Base-by-base conservation (phyloP, 225 moss, liverwort and hornwort genomes). In the Anthoceros angustus region DNA sequence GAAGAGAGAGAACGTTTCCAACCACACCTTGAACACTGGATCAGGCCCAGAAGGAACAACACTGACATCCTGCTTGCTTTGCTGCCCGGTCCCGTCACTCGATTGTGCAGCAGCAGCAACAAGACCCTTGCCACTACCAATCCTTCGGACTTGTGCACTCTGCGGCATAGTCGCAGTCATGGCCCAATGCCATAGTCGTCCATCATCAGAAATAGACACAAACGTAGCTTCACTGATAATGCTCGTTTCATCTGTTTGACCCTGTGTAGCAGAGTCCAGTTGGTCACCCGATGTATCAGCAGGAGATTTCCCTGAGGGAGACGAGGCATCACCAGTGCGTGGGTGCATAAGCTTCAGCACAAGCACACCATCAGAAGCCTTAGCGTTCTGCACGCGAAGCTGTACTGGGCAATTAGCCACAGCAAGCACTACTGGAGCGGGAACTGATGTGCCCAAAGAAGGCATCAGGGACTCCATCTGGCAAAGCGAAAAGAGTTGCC, bases 101-200 rank as follows among this genome's bases (percentile, higher is more conserved):
- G 75, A 12, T 40, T 60, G 76, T 42, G 74, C 73, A 18, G 79
- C 79, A 64, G 74, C 72, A 14, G 79, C 81, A 64, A 72, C 72
- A 2, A 68, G 72, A 64, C 46, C 42, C n/a, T 24, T 76, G 39
- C 66, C 21, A 55, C 64, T 72, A 63, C 65, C 66, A 42, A 23
- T 24, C 42, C 42, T 70, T 73, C 66, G 70, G 38, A 62, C 50
- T 67, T 46, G 12, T 62, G 42, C 21, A 43, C 15, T 55, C 66
- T 49, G 55, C 61, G 62, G 40, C 26, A 64, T 62, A 32, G 85
- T 83, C 66, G 85, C 83, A 70, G 66, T 76, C 67, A 91, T 81
- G 66, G 84, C 81, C 98, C 98, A 98, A 67, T 87, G 92, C 89
- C 82, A 98, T 72, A 92, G 72, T 64, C 86, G 85, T 68, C 98